Conservation (phyloP, 139 green algal species). For the Pleodorina starrii region DNA sequence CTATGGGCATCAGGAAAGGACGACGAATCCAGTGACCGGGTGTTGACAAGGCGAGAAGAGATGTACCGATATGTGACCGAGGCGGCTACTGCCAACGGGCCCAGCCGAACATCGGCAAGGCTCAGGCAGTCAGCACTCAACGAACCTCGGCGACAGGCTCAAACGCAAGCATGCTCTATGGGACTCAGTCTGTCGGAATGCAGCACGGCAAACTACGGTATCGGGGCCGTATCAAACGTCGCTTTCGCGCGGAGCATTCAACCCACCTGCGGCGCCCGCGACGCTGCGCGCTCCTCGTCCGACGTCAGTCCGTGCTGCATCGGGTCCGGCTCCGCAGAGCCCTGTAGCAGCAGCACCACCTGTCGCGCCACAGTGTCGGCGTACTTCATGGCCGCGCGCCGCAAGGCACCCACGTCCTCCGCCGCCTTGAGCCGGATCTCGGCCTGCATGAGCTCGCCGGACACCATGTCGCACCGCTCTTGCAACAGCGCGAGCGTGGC, state of each 20-base stretch:
- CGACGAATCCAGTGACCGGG: too few relatives aligned
- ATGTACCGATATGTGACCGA: too few relatives aligned
- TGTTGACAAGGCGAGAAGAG: too few relatives aligned
- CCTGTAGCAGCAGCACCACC: slow-evolving; percentile 80
- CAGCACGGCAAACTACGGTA: too few relatives aligned
- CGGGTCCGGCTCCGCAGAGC: slow-evolving; percentile 82
- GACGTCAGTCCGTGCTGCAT: slow-evolving; percentile 84
- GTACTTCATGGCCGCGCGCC: slow-evolving; percentile 56
- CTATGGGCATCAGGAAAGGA: too few relatives aligned
- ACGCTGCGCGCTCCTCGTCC: slow-evolving; percentile 79
- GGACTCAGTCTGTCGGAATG: too few relatives aligned
- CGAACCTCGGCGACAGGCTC: too few relatives aligned
- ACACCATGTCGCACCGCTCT: slow-evolving; percentile 81
- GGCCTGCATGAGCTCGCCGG: slow-evolving; percentile 75
- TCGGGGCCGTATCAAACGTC: not conserved
- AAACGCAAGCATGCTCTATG: too few relatives aligned
- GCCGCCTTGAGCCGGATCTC: slow-evolving; percentile 76
- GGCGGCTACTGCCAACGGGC: too few relatives aligned
- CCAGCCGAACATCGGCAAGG: too few relatives aligned
- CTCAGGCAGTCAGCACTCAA: too few relatives aligned
- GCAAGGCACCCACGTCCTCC: slow-evolving; percentile 76
- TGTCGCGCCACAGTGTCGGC: slow-evolving; percentile 42
- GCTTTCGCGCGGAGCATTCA: not conserved
- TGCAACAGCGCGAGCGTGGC: slow-evolving; percentile 89
- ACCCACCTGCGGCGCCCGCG: slow-evolving; percentile 23